These are phyloP conservation scores for Coemansia reversa DNA, from an alignment of 192 early-diverging fungal genomes.

Conservation along the genomic window DNA sequence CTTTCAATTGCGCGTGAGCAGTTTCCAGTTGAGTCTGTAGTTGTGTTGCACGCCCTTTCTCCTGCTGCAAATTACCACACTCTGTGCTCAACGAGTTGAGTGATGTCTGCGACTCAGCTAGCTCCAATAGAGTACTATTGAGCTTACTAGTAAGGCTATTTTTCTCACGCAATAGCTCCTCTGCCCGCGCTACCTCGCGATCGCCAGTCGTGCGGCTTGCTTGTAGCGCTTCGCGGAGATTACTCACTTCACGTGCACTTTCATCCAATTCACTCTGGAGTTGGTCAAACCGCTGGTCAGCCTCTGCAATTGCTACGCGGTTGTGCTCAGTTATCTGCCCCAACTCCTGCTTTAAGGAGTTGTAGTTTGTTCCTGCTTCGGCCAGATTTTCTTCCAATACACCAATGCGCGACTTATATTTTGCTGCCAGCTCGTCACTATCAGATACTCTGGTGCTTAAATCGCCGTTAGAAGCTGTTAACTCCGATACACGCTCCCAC, in stretches of 20 bases:
- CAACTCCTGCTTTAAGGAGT: background rate
- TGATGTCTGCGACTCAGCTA: constrained; percentile 4
- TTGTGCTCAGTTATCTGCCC: constrained; percentile 1
- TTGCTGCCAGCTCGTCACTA: constrained; percentile 3
- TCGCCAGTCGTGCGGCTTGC: constrained; percentile 1
- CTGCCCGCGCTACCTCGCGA: background rate
- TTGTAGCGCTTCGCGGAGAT: background rate
- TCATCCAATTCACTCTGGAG: constrained; percentile 5
- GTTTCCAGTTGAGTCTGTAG: constrained; percentile 12
- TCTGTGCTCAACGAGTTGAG: background rate
- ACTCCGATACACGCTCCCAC: constrained; percentile 42
- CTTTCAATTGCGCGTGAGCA: background rate
- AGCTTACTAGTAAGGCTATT: constrained; percentile 2
- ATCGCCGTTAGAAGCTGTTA: constrained; percentile 20
- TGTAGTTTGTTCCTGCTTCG: background rate
- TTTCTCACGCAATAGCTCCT: background rate
- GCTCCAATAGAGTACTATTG: background rate
- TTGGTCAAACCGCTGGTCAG: background rate
- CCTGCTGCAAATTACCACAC: background rate
- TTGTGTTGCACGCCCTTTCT: constrained; percentile 6
- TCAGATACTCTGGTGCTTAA: constrained; percentile 8
- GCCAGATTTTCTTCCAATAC: constrained; percentile 4
- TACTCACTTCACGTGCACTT: background rate
- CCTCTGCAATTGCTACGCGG: background rate
- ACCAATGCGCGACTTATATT: constrained; percentile 1